Conservation (phyloP, 768 basidiomycete species). For the Pholiota molesta region DNA sequence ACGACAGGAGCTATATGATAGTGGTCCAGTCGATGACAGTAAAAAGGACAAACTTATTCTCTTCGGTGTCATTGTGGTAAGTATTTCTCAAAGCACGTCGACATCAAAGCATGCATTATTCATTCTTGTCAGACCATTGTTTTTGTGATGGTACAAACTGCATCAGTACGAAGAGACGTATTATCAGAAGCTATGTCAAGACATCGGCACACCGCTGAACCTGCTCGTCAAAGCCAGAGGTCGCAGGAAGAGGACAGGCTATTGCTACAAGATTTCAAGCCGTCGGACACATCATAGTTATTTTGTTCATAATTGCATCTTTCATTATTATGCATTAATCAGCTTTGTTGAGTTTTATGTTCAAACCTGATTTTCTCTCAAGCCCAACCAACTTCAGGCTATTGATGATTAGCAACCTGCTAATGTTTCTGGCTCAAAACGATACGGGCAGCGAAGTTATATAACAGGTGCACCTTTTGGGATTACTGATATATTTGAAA, state of each 20-base stretch:
- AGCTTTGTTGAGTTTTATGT: neutral
- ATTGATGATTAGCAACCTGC: too few species aligned
- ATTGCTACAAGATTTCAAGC: constrained; percentile 1
- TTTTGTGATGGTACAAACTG: constrained; percentile 8
- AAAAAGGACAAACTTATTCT: constrained; percentile 70
- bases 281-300: neutral
- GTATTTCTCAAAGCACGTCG: constrained; percentile 17
- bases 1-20: constrained; percentile 51
- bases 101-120: neutral
- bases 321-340: neutral
- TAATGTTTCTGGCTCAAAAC: too few species aligned
- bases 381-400: too few species aligned
- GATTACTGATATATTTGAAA: too few species aligned
- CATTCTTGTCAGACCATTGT: constrained; percentile 6
- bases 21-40: constrained; percentile 56
- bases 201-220: neutral
- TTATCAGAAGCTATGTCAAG: constrained; percentile 7
- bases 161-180: constrained; percentile 7
- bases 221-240: neutral
- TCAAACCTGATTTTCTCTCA: too few species aligned
- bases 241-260: constrained; percentile 5
- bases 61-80: constrained; percentile 55
- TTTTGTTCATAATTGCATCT: neutral
- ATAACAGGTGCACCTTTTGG: too few species aligned
- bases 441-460: too few species aligned